Conservation (phyloP, 2,329 filamentous ascomycete genomes). For the Pseudocercospora pini-densiflorae region DNA sequence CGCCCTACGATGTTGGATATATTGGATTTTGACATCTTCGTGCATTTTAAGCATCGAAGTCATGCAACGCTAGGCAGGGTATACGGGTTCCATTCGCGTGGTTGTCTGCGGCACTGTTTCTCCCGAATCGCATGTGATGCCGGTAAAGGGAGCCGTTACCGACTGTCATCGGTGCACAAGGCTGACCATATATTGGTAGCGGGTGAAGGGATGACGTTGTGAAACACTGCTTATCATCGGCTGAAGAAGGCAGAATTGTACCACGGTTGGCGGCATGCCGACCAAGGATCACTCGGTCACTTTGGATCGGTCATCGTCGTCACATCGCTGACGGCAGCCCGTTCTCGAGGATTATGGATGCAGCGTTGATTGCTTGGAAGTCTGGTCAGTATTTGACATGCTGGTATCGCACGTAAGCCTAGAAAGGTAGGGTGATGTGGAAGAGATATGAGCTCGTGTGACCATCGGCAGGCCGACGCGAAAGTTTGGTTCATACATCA, state of each 20-base stretch:
- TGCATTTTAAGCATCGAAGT: neutral
- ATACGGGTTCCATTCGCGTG: neutral
- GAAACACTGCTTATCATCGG: slow-evolving; percentile 6
- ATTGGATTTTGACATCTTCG: neutral
- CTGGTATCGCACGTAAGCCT: neutral
- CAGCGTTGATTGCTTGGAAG: neutral
- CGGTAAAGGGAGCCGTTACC: slow-evolving; percentile 3
- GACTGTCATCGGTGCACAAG: neutral
- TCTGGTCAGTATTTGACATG: neutral
- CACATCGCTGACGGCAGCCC: neutral
- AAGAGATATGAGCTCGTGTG: neutral
- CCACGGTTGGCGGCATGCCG: neutral
- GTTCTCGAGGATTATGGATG: neutral
- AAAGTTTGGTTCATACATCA: neutral
- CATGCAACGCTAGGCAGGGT: neutral
- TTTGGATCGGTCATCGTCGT: neutral
- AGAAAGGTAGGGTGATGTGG: neutral
- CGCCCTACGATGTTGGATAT: neutral
- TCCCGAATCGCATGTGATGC: neutral
- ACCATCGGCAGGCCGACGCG: neutral
- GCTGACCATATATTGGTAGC: neutral
- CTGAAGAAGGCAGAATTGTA: slow-evolving; percentile 3
- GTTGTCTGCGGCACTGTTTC: slow-evolving; percentile 1
- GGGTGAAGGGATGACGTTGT: neutral
- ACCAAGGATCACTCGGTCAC: neutral